phyloP scores from a whole-genome alignment of 192 early-diverging fungal genomes.

The Cladochytrium replicatum region DNA sequence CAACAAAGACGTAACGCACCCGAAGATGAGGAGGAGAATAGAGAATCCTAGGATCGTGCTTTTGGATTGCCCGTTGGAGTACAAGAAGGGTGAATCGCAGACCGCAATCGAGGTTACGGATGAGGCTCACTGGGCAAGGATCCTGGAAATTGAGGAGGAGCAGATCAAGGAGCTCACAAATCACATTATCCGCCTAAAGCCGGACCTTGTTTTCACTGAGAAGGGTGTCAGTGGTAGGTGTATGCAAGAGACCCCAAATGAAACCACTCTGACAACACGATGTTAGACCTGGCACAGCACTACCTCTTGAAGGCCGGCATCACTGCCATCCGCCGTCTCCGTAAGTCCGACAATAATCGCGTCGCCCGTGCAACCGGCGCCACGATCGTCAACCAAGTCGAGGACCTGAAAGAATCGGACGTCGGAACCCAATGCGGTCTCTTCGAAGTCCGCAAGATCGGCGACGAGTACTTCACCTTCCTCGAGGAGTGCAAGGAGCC shows the following conservation, averaged over 20 bases:
- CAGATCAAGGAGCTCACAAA: conserved; percentile 96
- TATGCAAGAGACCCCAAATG: neutral
- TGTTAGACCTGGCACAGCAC: conserved; percentile 89
- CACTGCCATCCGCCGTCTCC: conserved; percentile 93
- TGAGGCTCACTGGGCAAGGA: conserved; percentile 91
- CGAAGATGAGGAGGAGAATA: conserved; percentile 86
- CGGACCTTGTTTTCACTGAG: conserved; percentile 96
- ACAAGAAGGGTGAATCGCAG: conserved; percentile 99
- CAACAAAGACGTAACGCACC: conserved; percentile 99
- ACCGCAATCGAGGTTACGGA: conserved; percentile 97
- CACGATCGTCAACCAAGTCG: conserved; percentile 89
- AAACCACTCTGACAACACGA: neutral
- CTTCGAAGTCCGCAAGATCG: conserved; percentile 93
- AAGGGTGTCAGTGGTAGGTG: conserved; percentile 86
- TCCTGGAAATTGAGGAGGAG: conserved; percentile 98
- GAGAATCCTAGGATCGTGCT: conserved; percentile 94
- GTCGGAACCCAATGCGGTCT: conserved; percentile 91
- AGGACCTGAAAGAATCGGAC: conserved; percentile 93
- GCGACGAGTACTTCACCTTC: conserved; percentile 98
- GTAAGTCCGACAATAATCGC: conserved; percentile 98
- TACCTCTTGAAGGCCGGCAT: conserved; percentile 96
- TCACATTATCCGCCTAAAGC: conserved; percentile 90
- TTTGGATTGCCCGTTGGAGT: conserved; percentile 97
- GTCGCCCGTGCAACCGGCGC: conserved; percentile 97
- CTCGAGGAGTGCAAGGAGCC: conserved; percentile 89